Percentiles rank a stretch among this genome's conserved stretches.
phyloP scores from a whole-genome alignment of 176 grass and related monocot species.

The Triticum aestivum region DNA sequence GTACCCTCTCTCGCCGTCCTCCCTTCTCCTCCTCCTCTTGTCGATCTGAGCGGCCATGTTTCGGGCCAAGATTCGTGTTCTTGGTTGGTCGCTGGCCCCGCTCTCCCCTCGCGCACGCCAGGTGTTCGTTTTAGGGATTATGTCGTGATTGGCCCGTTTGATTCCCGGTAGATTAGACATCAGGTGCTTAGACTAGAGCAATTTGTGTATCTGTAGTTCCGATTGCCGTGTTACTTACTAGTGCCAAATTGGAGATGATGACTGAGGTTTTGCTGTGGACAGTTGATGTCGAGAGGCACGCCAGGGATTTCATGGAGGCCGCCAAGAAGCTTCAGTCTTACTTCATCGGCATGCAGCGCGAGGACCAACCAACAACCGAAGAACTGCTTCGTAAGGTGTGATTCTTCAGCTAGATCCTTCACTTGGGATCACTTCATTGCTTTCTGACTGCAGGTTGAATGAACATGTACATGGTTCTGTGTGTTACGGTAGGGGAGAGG shows the following conservation, averaged over 20 bases:
- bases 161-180: not conserved
- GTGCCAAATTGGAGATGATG: not conserved
- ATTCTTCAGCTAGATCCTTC: not conserved
- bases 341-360: slow-evolving; percentile 73
- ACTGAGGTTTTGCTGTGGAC: not conserved
- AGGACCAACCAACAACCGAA: slow-evolving; percentile 63
- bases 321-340: slow-evolving; percentile 81
- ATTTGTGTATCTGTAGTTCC: not conserved
- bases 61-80: not conserved
- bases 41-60: not conserved
- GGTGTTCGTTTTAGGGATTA: slow-evolving; percentile 6
- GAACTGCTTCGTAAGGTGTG: slow-evolving; percentile 73
- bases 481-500: not conserved
- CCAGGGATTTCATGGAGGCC: slow-evolving; percentile 87
- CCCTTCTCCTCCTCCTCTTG: not conserved
- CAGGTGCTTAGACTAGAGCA: not conserved
- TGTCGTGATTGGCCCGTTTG: not conserved
- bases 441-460: not conserved
- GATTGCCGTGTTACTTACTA: not conserved
- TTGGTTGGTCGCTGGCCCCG: not conserved
- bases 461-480: not conserved
- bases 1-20: not conserved
- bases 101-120: not conserved
- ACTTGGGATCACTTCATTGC: not conserved
- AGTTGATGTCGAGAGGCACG: slow-evolving; percentile 89